Conservation (phyloP, 257 asterid species). For the Lycium barbarum region DNA sequence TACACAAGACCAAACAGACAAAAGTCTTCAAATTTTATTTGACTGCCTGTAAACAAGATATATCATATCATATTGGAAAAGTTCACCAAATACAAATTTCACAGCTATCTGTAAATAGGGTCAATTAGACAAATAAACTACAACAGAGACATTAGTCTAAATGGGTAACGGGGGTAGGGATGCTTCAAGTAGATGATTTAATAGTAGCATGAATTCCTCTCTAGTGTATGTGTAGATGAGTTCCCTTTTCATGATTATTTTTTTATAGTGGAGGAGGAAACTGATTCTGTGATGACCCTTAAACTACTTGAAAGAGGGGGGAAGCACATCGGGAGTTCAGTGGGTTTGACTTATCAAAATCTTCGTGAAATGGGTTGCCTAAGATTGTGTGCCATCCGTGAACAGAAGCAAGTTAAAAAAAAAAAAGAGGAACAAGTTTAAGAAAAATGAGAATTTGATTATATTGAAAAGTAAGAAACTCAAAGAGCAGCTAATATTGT, state of each 20-base stretch:
- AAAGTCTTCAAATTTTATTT: neutral
- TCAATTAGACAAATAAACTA: neutral
- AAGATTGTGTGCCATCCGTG: too few relatives aligned
- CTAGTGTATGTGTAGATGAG: neutral
- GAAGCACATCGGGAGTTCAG: neutral
- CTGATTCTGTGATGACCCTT: neutral
- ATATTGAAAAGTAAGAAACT: neutral
- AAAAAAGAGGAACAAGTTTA: too few relatives aligned
- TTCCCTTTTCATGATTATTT: neutral
- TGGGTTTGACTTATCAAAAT: neutral
- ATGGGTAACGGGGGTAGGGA: neutral
- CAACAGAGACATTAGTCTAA: slow-evolving; percentile 2
- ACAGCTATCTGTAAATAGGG: neutral
- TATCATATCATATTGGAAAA: neutral
- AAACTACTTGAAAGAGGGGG: neutral
- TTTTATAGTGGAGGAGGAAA: neutral
- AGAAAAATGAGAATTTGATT: slow-evolving; percentile 5
- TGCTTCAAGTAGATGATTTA: neutral
- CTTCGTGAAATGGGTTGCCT: neutral
- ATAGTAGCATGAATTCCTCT: neutral
- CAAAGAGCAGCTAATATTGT: neutral
- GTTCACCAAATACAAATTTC: neutral
- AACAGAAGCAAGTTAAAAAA: too few relatives aligned
- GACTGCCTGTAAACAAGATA: neutral
- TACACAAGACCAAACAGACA: slow-evolving; percentile 28